These are phyloP conservation scores for Xylaria longipes DNA, from an alignment of 495 filamentous ascomycete species.

Conservation along the genomic window DNA sequence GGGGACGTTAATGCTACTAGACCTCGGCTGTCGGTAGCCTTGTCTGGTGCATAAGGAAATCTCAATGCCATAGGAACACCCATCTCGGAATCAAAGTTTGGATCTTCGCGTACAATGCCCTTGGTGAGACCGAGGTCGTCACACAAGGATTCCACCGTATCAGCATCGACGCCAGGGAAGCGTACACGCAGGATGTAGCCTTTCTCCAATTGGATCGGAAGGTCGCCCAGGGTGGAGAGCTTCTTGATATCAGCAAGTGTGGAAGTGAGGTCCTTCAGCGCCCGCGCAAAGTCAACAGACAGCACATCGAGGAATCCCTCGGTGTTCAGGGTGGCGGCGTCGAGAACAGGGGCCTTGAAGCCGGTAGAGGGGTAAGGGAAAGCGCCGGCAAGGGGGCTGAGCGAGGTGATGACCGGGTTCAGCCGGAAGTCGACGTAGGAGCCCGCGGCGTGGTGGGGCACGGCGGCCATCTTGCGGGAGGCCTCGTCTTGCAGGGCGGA, in stretches of 20 bases:
- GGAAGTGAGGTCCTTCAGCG: conserved; percentile 80
- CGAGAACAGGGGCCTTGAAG: conserved; percentile 42
- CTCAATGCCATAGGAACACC: conserved; percentile 75
- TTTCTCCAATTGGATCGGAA: conserved; percentile 76
- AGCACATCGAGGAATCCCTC: conserved; percentile 83
- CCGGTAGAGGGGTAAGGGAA: conserved; percentile 45
- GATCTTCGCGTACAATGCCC: conserved; percentile 80
- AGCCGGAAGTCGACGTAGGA: conserved; percentile 84
- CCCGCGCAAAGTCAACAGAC: conserved; percentile 86
- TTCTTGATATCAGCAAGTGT: conserved; percentile 82
- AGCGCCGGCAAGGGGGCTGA: conserved; percentile 64
- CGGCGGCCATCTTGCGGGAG: conserved; percentile 61
- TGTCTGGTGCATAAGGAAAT: conserved; percentile 83
- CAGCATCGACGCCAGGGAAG: conserved; percentile 88
- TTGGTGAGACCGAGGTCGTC: conserved; percentile 81
- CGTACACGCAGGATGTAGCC: conserved; percentile 70
- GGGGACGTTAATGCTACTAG: conserved; percentile 56
- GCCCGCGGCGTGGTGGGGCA: conserved; percentile 67
- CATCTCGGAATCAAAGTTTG: conserved; percentile 67
- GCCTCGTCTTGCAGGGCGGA: conserved; percentile 73
- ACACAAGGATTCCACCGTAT: conserved; percentile 83
- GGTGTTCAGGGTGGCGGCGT: conserved; percentile 68
- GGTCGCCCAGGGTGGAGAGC: conserved; percentile 76
- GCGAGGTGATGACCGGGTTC: conserved; percentile 84
- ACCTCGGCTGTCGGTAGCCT: conserved; percentile 28